A percentile compares a stretch with the other conserved stretches of the same genome.
Evolutionary conservation across 257 asterid species (phyloP).

Genomic region (Solanum ossicruentum): DNA sequence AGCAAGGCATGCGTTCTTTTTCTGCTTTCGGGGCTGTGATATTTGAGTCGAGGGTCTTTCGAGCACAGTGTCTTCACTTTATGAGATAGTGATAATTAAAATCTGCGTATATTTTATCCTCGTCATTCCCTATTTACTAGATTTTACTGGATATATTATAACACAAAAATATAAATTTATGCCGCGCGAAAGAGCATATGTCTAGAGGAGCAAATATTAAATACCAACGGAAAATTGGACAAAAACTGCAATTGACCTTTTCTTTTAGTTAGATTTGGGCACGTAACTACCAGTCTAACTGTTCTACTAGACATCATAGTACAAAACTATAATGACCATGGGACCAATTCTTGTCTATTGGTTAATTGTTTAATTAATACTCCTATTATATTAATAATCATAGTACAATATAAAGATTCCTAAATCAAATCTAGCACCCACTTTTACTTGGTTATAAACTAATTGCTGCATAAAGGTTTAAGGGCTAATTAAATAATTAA

Average conservation of each 20-base stretch:
- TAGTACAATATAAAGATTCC: background rate
- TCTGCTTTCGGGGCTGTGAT: too few relatives aligned
- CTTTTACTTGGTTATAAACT: background rate
- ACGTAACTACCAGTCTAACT: background rate
- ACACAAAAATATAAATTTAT: background rate
- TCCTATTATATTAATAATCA: background rate
- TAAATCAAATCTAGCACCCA: background rate
- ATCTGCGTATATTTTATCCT: too few relatives aligned
- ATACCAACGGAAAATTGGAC: background rate
- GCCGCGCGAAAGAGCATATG: background rate
- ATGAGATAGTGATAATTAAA: too few relatives aligned
- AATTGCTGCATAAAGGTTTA: background rate
- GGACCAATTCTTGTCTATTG: background rate
- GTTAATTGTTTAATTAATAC: background rate
- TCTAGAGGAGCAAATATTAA: background rate
- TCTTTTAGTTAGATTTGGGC: background rate
- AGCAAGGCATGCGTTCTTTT: background rate
- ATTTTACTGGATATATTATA: background rate
- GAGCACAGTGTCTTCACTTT: too few relatives aligned
- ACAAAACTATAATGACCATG: background rate
- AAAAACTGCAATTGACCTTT: background rate
- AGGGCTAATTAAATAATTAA: background rate
- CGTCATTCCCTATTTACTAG: rapidly evolving
- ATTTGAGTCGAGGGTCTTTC: too few relatives aligned
- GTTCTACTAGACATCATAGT: background rate